Conservation (phyloP, 148 eudicot genomes). For the Beta vulgaris region DNA sequence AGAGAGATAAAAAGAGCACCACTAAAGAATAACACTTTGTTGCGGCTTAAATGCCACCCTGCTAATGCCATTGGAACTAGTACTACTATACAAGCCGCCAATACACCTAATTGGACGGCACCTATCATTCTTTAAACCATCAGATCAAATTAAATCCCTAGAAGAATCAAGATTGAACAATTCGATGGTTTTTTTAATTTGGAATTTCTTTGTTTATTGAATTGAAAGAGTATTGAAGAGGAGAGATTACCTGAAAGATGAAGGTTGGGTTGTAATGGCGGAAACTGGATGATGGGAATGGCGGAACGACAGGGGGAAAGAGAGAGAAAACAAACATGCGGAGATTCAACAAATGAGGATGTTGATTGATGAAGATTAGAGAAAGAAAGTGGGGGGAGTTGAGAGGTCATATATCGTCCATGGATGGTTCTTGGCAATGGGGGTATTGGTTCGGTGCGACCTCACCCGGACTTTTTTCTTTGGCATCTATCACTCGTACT, state of each 20-base stretch:
- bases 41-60: slow-evolving; percentile 91
- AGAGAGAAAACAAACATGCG: slow-evolving; percentile 9
- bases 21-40: slow-evolving; percentile 86
- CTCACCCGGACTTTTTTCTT: too few relatives aligned
- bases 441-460: too few relatives aligned
- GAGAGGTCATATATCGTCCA: slow-evolving; percentile 1
- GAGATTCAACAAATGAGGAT: neutral
- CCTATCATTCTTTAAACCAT: slow-evolving; percentile 48
- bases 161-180: neutral
- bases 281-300: neutral
- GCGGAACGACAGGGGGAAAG: neutral
- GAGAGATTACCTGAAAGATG: neutral
- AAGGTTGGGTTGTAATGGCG: slow-evolving; percentile 18
- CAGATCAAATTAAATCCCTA: slow-evolving; percentile 1
- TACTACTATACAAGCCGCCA: slow-evolving; percentile 82
- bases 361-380: neutral
- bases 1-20: slow-evolving; percentile 87
- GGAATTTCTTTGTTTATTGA: neutral
- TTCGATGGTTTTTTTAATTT: neutral
- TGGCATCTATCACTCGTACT: too few relatives aligned
- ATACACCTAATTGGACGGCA: slow-evolving; percentile 78
- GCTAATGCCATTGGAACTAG: slow-evolving; percentile 95
- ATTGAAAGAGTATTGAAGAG: neutral
- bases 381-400: neutral
- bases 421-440: slow-evolving; percentile 4